Evolutionary conservation across 495 filamentous ascomycete species (phyloP), one percentile per base, ranked within the genome.

Genomic region (Friedmanniomyces simplex): DNA sequence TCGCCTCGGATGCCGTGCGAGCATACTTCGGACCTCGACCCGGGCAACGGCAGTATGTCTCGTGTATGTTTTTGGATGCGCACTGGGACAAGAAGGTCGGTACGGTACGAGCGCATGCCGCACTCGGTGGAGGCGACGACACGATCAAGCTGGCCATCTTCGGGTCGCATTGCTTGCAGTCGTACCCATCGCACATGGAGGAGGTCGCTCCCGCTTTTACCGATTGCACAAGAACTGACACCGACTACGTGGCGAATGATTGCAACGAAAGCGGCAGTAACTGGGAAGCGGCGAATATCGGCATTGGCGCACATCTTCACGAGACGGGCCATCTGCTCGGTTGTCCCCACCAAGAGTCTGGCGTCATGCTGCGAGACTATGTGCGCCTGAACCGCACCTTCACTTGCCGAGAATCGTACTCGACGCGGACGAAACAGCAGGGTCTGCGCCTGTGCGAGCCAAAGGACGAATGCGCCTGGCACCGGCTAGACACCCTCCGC

Each of bases 261-360:
- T 86, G 78, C 63, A 85, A 86, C 43, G 86, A 95, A 45, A 82
- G 82, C 22, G 89, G 88, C 13, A 94, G 85, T 54, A 93, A 83
- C 55, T 95, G 89, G 89, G 90, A 96, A 66, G 82, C 89, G 18
- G 89, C 88, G 8, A 91, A 91, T 63, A 80, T 95, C 58, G 89
- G 90, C 46, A 94, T 96, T 62, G 90, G 91, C 10, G 90, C 89
- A 25, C 89, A 95, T 72, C 71, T 96, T 13, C 91, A 94, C 66
- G 89, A 95, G 70, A 82, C 82, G 0, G 91, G 91, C 1, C 91
- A 94, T 70, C 69, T 91, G 20, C 83, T 96, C 60, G 89, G 91
- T 43, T 89, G 86, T 60, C 89, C 91, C 8, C 88, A 93, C 67
- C 88, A 87, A 64, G 88, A 89, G 57, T 85, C 74, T 37, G 91